Evolutionary conservation across 306 rosid genomes (phyloP), one percentile per base, ranked within the genome.

Genomic region (Morella rubra): DNA sequence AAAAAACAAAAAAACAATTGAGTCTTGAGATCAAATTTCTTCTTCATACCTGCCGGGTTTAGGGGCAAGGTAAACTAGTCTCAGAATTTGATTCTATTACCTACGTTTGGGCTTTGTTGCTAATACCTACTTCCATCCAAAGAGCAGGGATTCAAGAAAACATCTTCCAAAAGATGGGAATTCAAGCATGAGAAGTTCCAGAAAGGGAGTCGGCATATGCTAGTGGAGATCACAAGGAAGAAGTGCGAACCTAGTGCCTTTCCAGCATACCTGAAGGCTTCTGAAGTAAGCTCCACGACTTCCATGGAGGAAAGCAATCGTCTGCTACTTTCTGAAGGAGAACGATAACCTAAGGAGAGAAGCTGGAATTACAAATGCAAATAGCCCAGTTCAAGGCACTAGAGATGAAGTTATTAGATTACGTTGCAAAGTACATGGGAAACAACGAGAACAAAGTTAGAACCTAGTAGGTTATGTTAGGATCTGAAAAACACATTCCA

Each of bases 151-250:
- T 93, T 93, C 73, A 93, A 87, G 81, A 93, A 93, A 84, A 86
- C 76, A 61, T 91, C 98, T 62, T 80, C 95, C 0, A 89, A 89
- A 74, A 81, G 83, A 79, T 93, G 98, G 98, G 96, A 93, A 72
- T 93, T 93, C 86, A 86, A 89, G 89, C 98, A 93, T 53, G 93
- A 93, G 80, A 91, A 89, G 81, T 93, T 93, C 69, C 86, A 81
- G 69, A 91, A 83, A 52, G 96, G 97, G 1, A 67, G 87, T 55
- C 85, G 62, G 86, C 73, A 87, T 0, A 69, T 81, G 90, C 77
- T 93, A 12, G 79, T 27, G 22, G 92, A 86, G 83, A 93, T 93
- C 76, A 86, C 80, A 0, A 79, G 98, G 56, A 93, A 93, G 82
- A 93, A 85, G 82, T 85, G 98, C 19, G 98, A 88, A n/a, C 90